Percentiles rank a stretch among this genome's conserved stretches.
Conservation (phyloP, 2,329 filamentous ascomycete species). For the Penicillium sp. region DNA sequence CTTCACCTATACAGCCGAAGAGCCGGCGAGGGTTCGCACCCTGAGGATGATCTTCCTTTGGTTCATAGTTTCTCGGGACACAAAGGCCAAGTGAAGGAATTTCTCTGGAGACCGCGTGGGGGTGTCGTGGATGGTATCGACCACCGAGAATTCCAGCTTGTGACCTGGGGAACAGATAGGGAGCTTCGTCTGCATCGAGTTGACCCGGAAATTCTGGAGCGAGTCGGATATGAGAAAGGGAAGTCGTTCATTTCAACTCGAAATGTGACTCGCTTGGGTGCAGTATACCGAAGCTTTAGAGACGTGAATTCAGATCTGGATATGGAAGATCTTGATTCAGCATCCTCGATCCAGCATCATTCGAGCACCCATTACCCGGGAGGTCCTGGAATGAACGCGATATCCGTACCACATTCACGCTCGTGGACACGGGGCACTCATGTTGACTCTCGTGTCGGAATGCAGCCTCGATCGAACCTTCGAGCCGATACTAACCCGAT, state of each 20-base stretch:
- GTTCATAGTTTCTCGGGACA: constrained; percentile 52
- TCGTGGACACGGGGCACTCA: constrained; percentile 42
- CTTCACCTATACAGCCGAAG: constrained; percentile 76
- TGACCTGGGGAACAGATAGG: constrained; percentile 87
- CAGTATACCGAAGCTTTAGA: constrained; percentile 77
- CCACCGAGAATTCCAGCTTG: constrained; percentile 81
- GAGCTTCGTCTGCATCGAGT: constrained; percentile 73
- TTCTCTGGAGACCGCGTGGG: constrained; percentile 79
- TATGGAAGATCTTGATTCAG: constrained; percentile 47
- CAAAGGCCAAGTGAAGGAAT: constrained; percentile 72
- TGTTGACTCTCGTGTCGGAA: constrained; percentile 45
- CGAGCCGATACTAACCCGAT: constrained; percentile 54
- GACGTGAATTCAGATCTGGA: constrained; percentile 58
- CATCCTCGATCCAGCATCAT: constrained; percentile 26
- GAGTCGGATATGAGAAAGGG: constrained; percentile 69
- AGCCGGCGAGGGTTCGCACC: constrained; percentile 36
- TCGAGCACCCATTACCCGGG: constrained; percentile 18
- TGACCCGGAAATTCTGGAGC: constrained; percentile 56
- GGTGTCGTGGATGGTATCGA: constrained; percentile 63
- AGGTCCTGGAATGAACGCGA: constrained; percentile 45
- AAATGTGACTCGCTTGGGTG: constrained; percentile 73
- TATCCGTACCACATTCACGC: constrained; percentile 49
- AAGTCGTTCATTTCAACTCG: constrained; percentile 58
- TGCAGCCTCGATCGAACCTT: constrained; percentile 44
- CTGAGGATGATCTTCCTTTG: constrained; percentile 35